Conservation (phyloP, 495 filamentous ascomycete species). For the Penicillium cinerascens region DNA sequence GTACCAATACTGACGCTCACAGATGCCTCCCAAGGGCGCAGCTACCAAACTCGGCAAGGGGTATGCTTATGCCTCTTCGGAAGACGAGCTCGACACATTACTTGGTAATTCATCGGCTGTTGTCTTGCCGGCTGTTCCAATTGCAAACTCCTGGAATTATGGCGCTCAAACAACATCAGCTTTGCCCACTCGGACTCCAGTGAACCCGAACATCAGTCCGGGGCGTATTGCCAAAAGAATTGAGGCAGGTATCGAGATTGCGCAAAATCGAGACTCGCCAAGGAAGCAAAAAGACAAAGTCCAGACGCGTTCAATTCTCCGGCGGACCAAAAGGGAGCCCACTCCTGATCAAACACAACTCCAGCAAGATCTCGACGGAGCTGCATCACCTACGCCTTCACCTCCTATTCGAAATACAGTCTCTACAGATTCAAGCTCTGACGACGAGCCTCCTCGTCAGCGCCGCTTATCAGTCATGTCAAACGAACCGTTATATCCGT, state of each 20-base stretch:
- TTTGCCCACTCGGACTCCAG: slow-evolving; percentile 22
- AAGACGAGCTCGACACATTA: slow-evolving; percentile 10
- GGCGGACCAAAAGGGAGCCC: slow-evolving; percentile 30
- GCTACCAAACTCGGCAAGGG: neutral
- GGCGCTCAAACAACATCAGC: slow-evolving; percentile 26
- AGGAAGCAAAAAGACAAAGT: neutral
- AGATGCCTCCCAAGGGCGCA: neutral
- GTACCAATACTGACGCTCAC: neutral
- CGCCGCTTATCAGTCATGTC: slow-evolving; percentile 19
- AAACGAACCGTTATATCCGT: slow-evolving; percentile 33
- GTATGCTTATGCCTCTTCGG: slow-evolving; percentile 1
- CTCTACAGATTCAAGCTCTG: slow-evolving; percentile 35
- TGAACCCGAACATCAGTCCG: slow-evolving; percentile 19
- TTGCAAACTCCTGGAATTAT: slow-evolving; percentile 31
- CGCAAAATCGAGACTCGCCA: slow-evolving; percentile 22
- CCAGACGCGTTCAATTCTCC: slow-evolving; percentile 7
- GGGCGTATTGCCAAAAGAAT: slow-evolving; percentile 25
- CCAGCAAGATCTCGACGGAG: slow-evolving; percentile 27
- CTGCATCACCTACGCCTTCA: slow-evolving; percentile 29
- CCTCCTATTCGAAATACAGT: slow-evolving; percentile 37
- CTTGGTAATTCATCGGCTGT: slow-evolving; percentile 11
- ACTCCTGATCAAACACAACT: slow-evolving; percentile 44
- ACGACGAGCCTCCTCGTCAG: slow-evolving; percentile 18
- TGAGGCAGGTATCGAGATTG: slow-evolving; percentile 20
- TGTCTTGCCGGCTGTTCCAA: slow-evolving; percentile 27